Conservation (phyloP, 768 basidiomycete genomes). For the Kwoniella mangroviensis region DNA sequence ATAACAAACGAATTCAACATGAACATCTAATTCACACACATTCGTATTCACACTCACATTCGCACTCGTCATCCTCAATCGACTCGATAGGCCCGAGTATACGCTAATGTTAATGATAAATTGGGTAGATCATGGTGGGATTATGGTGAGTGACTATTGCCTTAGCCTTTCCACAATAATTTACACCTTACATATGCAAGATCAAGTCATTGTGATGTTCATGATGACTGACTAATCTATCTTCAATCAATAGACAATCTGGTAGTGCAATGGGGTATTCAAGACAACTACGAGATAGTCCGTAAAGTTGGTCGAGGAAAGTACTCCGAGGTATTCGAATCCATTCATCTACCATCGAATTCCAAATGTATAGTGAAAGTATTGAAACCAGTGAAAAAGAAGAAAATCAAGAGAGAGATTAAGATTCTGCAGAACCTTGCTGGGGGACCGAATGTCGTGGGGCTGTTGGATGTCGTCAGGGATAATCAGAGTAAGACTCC, state of each 20-base stretch:
- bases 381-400: slow-evolving; percentile 98
- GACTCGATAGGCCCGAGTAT: slow-evolving; percentile 61
- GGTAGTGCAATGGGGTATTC: slow-evolving; percentile 92
- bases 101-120: slow-evolving; percentile 83
- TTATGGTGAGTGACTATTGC: slow-evolving; percentile 70
- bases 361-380: slow-evolving; percentile 97
- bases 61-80: not conserved
- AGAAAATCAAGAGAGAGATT: slow-evolving; percentile 99
- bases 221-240: no score
- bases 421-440: slow-evolving; percentile 97
- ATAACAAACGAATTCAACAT: not conserved
- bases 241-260: slow-evolving; percentile 70
- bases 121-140: slow-evolving; percentile 92
- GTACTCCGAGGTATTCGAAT: slow-evolving; percentile 90
- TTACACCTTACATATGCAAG: not conserved
- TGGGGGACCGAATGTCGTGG: slow-evolving; percentile 92
- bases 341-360: slow-evolving; percentile 67
- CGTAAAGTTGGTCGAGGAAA: slow-evolving; percentile 94
- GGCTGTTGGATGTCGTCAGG: slow-evolving; percentile 90
- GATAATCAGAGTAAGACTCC: slow-evolving; percentile 94
- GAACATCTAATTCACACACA: not conserved
- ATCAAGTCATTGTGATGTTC: no score
- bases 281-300: slow-evolving; percentile 97
- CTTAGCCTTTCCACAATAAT: slow-evolving; percentile 12
- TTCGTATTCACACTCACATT: not conserved